A percentile compares a stretch with the other conserved stretches of the same genome.
Conservation (phyloP, 495 filamentous ascomycete genomes). For the Penicillium robsamsonii region DNA sequence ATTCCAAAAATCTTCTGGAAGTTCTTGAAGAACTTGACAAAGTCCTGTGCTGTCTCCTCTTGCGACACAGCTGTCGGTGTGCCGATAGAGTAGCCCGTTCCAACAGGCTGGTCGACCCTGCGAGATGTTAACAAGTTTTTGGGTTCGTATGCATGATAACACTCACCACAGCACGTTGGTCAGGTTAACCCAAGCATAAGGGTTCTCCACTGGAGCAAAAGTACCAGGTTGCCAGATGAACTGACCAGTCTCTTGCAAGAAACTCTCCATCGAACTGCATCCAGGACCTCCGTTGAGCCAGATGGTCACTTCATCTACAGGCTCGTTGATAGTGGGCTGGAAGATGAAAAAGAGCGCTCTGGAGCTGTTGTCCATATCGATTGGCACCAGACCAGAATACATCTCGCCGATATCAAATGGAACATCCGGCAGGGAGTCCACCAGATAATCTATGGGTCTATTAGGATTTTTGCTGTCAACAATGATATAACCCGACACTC, state of each 20-base stretch:
- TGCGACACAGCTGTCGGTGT: slow-evolving; percentile 52
- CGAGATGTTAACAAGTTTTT: not conserved
- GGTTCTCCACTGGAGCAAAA: slow-evolving; percentile 56
- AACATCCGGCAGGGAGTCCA: slow-evolving; percentile 58
- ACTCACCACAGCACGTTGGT: slow-evolving; percentile 61
- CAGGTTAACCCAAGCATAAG: slow-evolving; percentile 65
- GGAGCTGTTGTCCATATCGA: slow-evolving; percentile 54
- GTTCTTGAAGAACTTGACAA: slow-evolving; percentile 64
- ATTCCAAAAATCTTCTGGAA: slow-evolving; percentile 59
- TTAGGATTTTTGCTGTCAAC: slow-evolving; percentile 2
- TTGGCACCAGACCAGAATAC: slow-evolving; percentile 72
- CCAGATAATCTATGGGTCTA: slow-evolving; percentile 53
- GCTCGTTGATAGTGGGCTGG: slow-evolving; percentile 45
- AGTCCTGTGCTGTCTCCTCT: slow-evolving; percentile 57
- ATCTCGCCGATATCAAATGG: slow-evolving; percentile 3
- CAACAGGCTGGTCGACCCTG: slow-evolving; percentile 57
- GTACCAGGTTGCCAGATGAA: slow-evolving; percentile 63
- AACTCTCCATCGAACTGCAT: slow-evolving; percentile 64
- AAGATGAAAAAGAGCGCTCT: slow-evolving; percentile 53
- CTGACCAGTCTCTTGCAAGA: slow-evolving; percentile 65
- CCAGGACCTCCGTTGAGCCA: slow-evolving; percentile 71
- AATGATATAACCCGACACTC: slow-evolving; percentile 6
- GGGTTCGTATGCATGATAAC: not conserved
- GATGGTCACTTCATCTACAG: slow-evolving; percentile 67
- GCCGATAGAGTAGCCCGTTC: slow-evolving; percentile 57